phyloP scores from a whole-genome alignment of 2,329 filamentous ascomycete species.

The Alternaria infectoria region DNA sequence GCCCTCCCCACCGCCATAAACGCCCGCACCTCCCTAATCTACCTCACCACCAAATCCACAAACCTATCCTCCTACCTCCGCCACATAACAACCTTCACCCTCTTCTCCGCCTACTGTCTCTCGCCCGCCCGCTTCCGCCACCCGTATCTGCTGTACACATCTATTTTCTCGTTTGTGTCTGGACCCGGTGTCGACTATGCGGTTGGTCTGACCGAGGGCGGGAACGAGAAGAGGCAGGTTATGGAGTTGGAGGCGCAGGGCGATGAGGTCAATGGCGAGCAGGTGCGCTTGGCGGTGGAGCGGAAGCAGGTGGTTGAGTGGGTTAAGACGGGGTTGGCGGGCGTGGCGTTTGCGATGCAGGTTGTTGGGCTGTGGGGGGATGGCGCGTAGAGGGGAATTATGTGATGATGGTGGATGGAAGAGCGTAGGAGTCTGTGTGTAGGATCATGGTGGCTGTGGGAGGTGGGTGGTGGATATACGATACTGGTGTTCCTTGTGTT shows the following conservation, averaged over 20 bases:
- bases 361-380: slow-evolving; percentile 59
- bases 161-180: slow-evolving; percentile 65
- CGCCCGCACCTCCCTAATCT: slow-evolving; percentile 65
- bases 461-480: slow-evolving; percentile 31
- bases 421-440: no score
- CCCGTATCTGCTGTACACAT: slow-evolving; percentile 89
- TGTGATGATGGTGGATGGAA: background rate
- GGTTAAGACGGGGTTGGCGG: slow-evolving; percentile 51
- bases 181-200: slow-evolving; percentile 50
- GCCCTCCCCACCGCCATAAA: slow-evolving; percentile 77
- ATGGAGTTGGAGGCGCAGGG: slow-evolving; percentile 43
- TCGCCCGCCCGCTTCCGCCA: slow-evolving; percentile 79
- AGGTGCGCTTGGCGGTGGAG: slow-evolving; percentile 55
- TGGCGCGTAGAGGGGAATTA: slow-evolving; percentile 30
- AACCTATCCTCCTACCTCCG: slow-evolving; percentile 65
- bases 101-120: slow-evolving; percentile 78
- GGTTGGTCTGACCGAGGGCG: slow-evolving; percentile 30
- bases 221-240: slow-evolving; percentile 29
- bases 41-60: slow-evolving; percentile 66
- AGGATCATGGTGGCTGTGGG: background rate
- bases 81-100: slow-evolving; percentile 70
- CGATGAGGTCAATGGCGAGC: slow-evolving; percentile 57
- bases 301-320: slow-evolving; percentile 51
- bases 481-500: slow-evolving; percentile 53
- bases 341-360: slow-evolving; percentile 54